These are phyloP conservation scores for Talaromyces sp. DNA, from an alignment of 2,329 filamentous ascomycete species.

Conservation along the genomic window DNA sequence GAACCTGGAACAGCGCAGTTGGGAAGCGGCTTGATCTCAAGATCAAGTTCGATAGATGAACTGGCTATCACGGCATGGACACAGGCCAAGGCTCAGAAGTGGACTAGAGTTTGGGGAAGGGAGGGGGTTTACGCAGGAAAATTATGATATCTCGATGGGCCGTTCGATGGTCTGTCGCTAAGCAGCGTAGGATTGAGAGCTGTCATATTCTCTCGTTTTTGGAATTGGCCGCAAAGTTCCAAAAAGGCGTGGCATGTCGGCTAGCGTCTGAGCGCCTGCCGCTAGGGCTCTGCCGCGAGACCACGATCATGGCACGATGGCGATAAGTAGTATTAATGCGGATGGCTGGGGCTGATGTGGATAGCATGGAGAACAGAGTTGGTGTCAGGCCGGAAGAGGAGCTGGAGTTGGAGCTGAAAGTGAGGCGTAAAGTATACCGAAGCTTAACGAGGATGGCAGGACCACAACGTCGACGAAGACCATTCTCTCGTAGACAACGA, in stretches of 20 bases:
- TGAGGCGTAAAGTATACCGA: neutral
- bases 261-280: constrained; percentile 7
- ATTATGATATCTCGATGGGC: neutral
- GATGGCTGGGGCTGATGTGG: neutral
- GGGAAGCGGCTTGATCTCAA: constrained; percentile 4
- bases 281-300: constrained; percentile 2
- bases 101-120: neutral
- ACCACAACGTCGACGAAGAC: neutral
- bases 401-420: neutral
- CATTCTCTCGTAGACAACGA: neutral
- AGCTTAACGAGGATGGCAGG: neutral
- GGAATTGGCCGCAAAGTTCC: neutral
- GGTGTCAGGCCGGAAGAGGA: neutral
- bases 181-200: constrained; percentile 8
- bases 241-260: neutral
- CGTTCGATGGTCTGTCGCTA: neutral
- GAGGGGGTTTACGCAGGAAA: neutral
- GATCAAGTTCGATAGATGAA: neutral
- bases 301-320: neutral
- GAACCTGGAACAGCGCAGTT: constrained; percentile 3
- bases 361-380: neutral
- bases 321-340: neutral
- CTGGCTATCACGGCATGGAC: neutral
- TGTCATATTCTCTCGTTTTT: constrained; percentile 12
- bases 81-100: neutral